A percentile compares a stretch with the other conserved stretches of the same genome.
Conservation (phyloP, 768 basidiomycete genomes). For the Gelatoporia subvermispora region DNA sequence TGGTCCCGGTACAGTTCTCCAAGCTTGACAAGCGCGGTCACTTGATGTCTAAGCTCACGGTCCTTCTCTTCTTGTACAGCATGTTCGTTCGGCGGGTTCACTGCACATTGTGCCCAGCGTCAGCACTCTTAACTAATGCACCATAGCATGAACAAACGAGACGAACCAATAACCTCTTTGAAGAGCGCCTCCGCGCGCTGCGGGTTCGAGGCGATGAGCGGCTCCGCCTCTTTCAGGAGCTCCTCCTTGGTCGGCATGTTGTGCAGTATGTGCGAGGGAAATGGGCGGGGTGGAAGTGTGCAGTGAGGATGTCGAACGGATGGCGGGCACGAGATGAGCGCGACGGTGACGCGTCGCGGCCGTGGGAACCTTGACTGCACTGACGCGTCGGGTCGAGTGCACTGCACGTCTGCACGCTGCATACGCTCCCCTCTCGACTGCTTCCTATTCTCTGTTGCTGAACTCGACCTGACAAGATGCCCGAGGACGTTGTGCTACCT, state of each 20-base stretch:
- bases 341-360: constrained; percentile 30
- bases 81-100: constrained; percentile 9
- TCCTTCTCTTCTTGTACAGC: constrained; percentile 37
- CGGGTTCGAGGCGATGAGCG: constrained; percentile 42
- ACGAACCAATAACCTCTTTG: constrained; percentile 55
- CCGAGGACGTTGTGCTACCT: constrained; percentile 79
- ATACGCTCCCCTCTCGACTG: background rate
- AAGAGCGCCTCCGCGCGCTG: constrained; percentile 69
- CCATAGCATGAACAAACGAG: constrained; percentile 21
- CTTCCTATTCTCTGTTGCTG: constrained; percentile 2
- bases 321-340: constrained; percentile 10
- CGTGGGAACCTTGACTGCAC: constrained; percentile 26
- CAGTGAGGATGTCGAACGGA: background rate
- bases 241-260: constrained; percentile 32
- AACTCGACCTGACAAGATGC: constrained; percentile 42
- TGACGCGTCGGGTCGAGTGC: constrained; percentile 28
- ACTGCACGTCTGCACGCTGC: background rate
- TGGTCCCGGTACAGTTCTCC: constrained; percentile 85
- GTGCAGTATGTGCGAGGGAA: background rate
- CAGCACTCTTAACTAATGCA: background rate
- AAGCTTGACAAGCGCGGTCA: constrained; percentile 77
- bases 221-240: constrained; percentile 54
- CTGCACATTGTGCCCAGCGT: background rate
- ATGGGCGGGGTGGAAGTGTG: background rate
- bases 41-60: constrained; percentile 71